Evolutionary conservation across 495 filamentous ascomycete genomes (phyloP), one percentile per base, ranked within the genome.

Genomic region (Aspergillus olivimuriae): DNA sequence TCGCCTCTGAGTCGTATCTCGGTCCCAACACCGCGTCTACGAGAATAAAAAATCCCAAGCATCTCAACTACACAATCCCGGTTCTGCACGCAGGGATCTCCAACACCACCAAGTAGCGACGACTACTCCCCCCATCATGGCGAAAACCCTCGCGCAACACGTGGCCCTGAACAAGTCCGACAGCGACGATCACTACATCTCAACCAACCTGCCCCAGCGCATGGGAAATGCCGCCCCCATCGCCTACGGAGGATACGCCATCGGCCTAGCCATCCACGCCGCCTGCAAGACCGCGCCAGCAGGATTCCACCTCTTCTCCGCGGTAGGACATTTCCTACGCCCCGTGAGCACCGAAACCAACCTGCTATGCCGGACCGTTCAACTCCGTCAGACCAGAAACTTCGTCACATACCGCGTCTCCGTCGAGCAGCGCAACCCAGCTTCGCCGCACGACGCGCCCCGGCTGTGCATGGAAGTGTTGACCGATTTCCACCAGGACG

Each of bases 181-280:
- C 39, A 28, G 4, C 3, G 15, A 37, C 5, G 34, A 37, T 17
- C 41, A 35, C 1, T 28, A 44, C 18, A 14, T 44, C 32, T 44
- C 33, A 8, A 23, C 11, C n/a, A n/a, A 44, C 32, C 19, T 23
- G 18, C 46, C 46, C 2, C 33, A 48, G 32, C 39, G 40, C 2
- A 42, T 43, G 40, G 39, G 39, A 19, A 48, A 48, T 40, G 8
- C 39, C 9, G 39, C 39, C n/a, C 23, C 32, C 23, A 39, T 39
- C 18, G 39, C 39, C 3, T 48, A 48, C 34, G 46, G 46, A 14
- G 46, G 46, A 1, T 48, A 37, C 40, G 32, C 39, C 16, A 20
- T 48, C 12, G 39, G 33, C 24, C 33, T 36, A 0, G 46, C 33
- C 16, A 37, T 48, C 15, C 39, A 48, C 2, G 46, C 46, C 10